Evolutionary conservation across 129 eudicot genomes (phyloP).

Genomic region (Centaurea solstitialis): DNA sequence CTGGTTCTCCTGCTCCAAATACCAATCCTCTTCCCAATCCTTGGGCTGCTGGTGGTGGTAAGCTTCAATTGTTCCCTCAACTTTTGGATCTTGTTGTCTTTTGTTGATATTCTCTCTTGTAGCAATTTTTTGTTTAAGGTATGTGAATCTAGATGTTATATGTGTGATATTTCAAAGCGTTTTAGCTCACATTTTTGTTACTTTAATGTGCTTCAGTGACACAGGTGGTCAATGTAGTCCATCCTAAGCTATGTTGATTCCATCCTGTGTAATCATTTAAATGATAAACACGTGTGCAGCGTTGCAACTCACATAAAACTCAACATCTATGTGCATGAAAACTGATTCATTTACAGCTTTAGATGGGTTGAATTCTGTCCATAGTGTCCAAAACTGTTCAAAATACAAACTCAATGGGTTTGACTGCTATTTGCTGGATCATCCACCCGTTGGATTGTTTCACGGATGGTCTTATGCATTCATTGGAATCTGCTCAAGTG

Average conservation of each 20-base stretch:
- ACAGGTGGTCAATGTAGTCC: background rate
- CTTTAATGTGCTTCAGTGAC: background rate
- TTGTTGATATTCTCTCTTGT: background rate
- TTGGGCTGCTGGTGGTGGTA: conserved; percentile 74
- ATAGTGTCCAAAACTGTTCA: background rate
- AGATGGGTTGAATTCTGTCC: background rate
- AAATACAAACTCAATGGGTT: background rate
- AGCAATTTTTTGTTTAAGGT: background rate
- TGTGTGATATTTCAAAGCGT: background rate
- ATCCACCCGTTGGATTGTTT: background rate
- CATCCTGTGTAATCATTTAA: background rate
- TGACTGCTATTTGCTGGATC: background rate
- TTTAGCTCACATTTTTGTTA: background rate
- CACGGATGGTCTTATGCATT: background rate
- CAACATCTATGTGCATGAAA: background rate
- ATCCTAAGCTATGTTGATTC: background rate
- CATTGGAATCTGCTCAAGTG: background rate
- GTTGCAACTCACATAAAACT: background rate
- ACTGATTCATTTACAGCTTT: background rate
- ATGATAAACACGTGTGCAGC: background rate
- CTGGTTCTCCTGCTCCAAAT: conserved; percentile 71
- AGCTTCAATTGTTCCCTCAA: background rate
- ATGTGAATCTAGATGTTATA: background rate
- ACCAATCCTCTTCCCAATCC: conserved; percentile 87
- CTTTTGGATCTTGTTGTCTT: background rate